Percentiles rank a stretch among this genome's conserved stretches.
Evolutionary conservation across 441 rosid genomes (phyloP).

Genomic region (Croton setiger): DNA sequence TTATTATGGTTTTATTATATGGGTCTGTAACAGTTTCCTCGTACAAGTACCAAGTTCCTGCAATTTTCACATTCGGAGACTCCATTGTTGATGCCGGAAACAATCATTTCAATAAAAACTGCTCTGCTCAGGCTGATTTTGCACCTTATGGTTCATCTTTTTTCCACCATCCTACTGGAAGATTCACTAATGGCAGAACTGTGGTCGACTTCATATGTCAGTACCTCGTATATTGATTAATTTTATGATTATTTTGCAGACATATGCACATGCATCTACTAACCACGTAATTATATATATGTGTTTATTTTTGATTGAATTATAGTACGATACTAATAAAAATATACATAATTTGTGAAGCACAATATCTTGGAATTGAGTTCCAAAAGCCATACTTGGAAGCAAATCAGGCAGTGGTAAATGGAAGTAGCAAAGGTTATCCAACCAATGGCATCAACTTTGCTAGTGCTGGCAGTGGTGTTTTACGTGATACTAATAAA

Average conservation of each 20-base stretch:
- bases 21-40: slow-evolving; percentile 12
- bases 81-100: slow-evolving; percentile 62
- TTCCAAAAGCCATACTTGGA: slow-evolving; percentile 51
- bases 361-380: slow-evolving; percentile 47
- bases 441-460: slow-evolving; percentile 68
- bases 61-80: slow-evolving; percentile 52
- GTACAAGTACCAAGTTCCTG: slow-evolving; percentile 32
- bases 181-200: slow-evolving; percentile 70
- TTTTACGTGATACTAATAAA: slow-evolving; percentile 45
- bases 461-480: slow-evolving; percentile 72
- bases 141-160: slow-evolving; percentile 58
- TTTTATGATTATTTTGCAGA: too few species aligned
- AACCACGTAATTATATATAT: too few species aligned
- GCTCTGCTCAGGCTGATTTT: slow-evolving; percentile 61
- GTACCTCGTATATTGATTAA: neutral
- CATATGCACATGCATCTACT: too few species aligned
- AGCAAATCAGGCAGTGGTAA: slow-evolving; percentile 29
- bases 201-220: slow-evolving; percentile 61
- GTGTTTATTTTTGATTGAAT: neutral
- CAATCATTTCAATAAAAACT: slow-evolving; percentile 54
- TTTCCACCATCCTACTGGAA: slow-evolving; percentile 56
- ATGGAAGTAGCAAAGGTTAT: slow-evolving; percentile 35
- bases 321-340: too few species aligned
- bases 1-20: slow-evolving; percentile 14
- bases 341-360: slow-evolving; percentile 22